Evolutionary conservation across 2,329 filamentous ascomycete genomes (phyloP).

Genomic region (Myriosclerotinia duriaeana): DNA sequence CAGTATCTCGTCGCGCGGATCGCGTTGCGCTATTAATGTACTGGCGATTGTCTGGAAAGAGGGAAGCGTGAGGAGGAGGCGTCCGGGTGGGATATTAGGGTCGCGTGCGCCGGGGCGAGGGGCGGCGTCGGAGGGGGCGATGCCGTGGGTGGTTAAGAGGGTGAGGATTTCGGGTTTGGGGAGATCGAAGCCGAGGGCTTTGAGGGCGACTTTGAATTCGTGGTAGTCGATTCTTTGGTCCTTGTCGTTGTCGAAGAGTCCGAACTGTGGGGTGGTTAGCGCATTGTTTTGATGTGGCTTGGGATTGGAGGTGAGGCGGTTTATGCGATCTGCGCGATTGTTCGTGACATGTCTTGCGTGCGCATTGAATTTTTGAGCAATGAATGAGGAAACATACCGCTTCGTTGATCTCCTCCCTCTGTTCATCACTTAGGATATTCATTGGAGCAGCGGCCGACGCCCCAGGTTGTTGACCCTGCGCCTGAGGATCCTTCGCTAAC

Average conservation of each 20-base stretch:
- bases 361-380: not conserved
- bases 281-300: constrained; percentile 20
- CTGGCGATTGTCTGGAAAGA: constrained; percentile 77
- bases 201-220: constrained; percentile 94
- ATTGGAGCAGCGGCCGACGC: constrained; percentile 30
- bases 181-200: constrained; percentile 90
- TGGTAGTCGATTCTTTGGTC: constrained; percentile 95
- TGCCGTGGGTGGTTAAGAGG: constrained; percentile 78
- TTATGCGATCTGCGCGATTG: not conserved
- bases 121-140: constrained; percentile 47
- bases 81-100: constrained; percentile 53
- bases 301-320: not conserved
- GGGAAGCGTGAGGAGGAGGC: constrained; percentile 68
- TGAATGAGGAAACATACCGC: constrained; percentile 60
- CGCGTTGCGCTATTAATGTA: constrained; percentile 74
- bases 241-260: constrained; percentile 94
- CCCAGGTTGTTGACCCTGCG: constrained; percentile 23
- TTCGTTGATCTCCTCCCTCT: constrained; percentile 89
- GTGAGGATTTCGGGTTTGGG: constrained; percentile 80
- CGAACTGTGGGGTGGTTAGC: constrained; percentile 59
- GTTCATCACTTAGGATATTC: constrained; percentile 72
- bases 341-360: not conserved
- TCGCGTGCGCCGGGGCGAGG: constrained; percentile 50
- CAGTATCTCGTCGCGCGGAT: constrained; percentile 87
- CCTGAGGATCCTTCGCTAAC: constrained; percentile 29